These are phyloP conservation scores for Barbatosphaeria neglecta DNA, from an alignment of 495 filamentous ascomycete species.

Conservation along the genomic window DNA sequence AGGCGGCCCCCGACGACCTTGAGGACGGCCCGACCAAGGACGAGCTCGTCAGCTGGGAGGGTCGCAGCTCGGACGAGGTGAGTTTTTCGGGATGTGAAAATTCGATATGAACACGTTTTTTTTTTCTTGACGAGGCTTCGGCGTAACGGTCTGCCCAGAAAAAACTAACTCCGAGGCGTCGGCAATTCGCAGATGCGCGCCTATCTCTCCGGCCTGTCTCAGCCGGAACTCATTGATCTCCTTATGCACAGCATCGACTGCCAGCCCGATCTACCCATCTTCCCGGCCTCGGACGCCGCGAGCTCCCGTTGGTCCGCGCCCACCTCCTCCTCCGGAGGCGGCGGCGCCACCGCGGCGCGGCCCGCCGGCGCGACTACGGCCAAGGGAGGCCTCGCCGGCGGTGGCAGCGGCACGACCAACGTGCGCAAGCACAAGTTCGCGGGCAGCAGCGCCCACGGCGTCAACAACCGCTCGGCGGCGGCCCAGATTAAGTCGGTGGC, in stretches of 20 bases:
- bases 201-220: conserved; percentile 25
- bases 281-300: conserved; percentile 14
- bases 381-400: too few relatives aligned
- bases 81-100: conserved; percentile 10
- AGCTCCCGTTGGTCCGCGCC: not conserved
- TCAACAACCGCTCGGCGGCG: too few relatives aligned
- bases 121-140: too few relatives aligned
- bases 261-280: conserved; percentile 34
- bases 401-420: too few relatives aligned
- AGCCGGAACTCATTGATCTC: conserved; percentile 20
- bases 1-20: conserved; percentile 5
- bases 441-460: conserved; percentile 1
- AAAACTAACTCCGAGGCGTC: too few relatives aligned
- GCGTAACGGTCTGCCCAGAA: too few relatives aligned
- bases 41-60: not conserved
- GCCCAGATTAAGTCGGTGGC: too few relatives aligned
- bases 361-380: too few relatives aligned
- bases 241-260: conserved; percentile 16
- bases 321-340: conserved; percentile 4
- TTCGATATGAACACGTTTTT: too few relatives aligned
- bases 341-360: not conserved
- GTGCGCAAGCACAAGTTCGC: not conserved
- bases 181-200: conserved; percentile 18
- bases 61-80: not conserved
- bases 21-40: conserved; percentile 2